Evolutionary conservation across 495 filamentous ascomycete genomes (phyloP), one percentile per base, ranked within the genome.

Genomic region (Lasiosphaeriaceae sp.): DNA sequence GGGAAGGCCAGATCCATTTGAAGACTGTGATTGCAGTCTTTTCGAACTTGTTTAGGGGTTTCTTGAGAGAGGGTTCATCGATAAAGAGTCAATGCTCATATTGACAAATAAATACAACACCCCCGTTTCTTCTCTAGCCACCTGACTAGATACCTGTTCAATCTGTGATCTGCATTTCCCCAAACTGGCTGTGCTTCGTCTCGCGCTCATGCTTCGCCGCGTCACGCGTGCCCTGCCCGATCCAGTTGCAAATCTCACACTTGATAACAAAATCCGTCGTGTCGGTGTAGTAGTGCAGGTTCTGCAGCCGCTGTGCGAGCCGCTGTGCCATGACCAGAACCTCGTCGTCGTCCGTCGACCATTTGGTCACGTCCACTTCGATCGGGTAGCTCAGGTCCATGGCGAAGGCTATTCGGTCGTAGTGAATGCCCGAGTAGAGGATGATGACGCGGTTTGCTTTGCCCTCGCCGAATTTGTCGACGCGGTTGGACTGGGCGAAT

Each of bases 381-480:
- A 90, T 78, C 11, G 84, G 79, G 12, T 80, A 74, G 56, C 83
- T 76, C 11, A 86, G 75, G 56, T 77, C 78, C 44, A 87, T 86
- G 11, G 80, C 83, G 62, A 95, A 79, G 0, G 88, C 89, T 50
- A 97, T 84, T n/a, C 88, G 84, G 69, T 98, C 94, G 69, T 98
- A 98, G 65, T 98, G 94, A 52, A 97, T 93, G 0, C 91, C 92
- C 0, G 89, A 92, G 70, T 97, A 98, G 2, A 97, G 85, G 26
- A 98, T 75, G 37, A 97, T 84, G 70, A 90, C 90, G 26, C 92
- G 76, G 19, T 77, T 82, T 1, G 77, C 39, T 23, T 79, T 80
- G 1, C 85, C 85, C 65, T 96, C 90, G 59, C 96, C 96, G 68
- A 95, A 95, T 19, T 80, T 79, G 64, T 96, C 89, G 6, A 78